Evolutionary conservation across 306 rosid genomes (phyloP), one percentile per base, ranked within the genome.

Genomic region (Glycine latifolia): DNA sequence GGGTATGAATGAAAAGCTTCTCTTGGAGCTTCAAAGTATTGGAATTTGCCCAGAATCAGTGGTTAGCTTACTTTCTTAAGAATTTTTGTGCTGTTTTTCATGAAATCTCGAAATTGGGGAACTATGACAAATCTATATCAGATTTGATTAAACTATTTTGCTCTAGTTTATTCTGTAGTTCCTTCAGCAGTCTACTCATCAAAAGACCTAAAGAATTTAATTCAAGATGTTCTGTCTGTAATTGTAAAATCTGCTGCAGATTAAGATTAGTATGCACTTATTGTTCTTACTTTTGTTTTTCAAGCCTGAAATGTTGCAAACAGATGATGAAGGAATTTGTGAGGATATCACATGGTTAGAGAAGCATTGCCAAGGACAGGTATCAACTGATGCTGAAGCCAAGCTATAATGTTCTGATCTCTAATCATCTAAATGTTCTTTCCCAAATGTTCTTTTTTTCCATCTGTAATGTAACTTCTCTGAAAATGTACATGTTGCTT

Each of bases 11-110:
- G 94, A 89, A 58, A 95, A 82, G 85, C 89, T 95, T 85, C 89
- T 92, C 49, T 84, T 93, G 90, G 99, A 95, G 90, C 87, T 95
- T 86, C 94, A 86, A 73, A 91, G 97, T 80, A 85, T 95, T 82
- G 99, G 94, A 78, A 84, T 95, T 72, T 85, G 86, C 68, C 92
- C 95, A 50, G 94, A 91, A 59, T 79, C 88, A 5, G 88, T 85
- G 92, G 97, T 95, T 85, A 47, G 93, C 83, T 73, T 69, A 71
- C 81, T 65, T 85, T 47, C 49, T 69, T 71, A 35, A 43, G 61
- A 41, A 26, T 53, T 77, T 58, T n/a, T 54, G 6, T 71, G 61
- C 70, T 10, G 8, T 75, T 55, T 41, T 50, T 71, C 61, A 7
- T 63, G 26, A 44, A 17, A 73, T 77, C 53, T 33, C 48, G 5